phyloP scores from a whole-genome alignment of 192 early-diverging fungal genomes.

The Chytriomyces hyalinus region DNA sequence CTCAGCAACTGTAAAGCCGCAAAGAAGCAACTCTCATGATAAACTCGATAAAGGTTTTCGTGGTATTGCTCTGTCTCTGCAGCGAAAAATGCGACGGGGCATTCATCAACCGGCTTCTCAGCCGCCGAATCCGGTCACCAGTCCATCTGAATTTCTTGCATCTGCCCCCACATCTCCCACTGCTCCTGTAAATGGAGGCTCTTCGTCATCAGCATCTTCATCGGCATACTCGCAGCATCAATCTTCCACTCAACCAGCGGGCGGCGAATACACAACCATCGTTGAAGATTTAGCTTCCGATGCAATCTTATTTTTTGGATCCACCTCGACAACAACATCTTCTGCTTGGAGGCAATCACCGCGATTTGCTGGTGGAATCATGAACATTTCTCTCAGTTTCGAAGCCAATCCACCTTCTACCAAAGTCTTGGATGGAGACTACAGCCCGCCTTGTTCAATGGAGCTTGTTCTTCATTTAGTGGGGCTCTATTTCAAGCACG shows the following conservation, averaged over 20 bases:
- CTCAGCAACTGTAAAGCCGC: not conserved
- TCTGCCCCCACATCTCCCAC: conserved; percentile 28
- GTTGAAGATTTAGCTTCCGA: conserved; percentile 52
- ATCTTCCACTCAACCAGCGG: not conserved
- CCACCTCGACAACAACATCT: conserved; percentile 47
- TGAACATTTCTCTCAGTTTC: conserved; percentile 52
- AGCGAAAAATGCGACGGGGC: conserved; percentile 37
- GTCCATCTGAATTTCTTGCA: conserved; percentile 1
- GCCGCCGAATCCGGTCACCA: not conserved
- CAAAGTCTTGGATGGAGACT: conserved; percentile 37
- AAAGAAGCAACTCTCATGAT: conserved; percentile 1
- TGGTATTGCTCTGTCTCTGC: conserved; percentile 52
- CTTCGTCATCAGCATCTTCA: not conserved
- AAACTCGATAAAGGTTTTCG: conserved; percentile 42
- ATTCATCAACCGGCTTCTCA: conserved; percentile 2
- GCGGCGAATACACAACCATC: conserved; percentile 27
- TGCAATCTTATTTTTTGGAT: conserved; percentile 53
- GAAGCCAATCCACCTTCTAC: conserved; percentile 37
- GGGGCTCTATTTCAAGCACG: conserved; percentile 53
- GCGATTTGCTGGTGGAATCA: conserved; percentile 51
- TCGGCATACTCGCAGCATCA: not conserved
- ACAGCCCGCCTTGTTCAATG: conserved; percentile 50
- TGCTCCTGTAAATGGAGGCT: not conserved
- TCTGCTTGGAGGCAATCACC: conserved; percentile 45
- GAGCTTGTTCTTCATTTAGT: conserved; percentile 54